A percentile compares a stretch with the other conserved stretches of the same genome.
Conservation (phyloP, 805 yeast species). For the Sporopachydermia lactativora region DNA sequence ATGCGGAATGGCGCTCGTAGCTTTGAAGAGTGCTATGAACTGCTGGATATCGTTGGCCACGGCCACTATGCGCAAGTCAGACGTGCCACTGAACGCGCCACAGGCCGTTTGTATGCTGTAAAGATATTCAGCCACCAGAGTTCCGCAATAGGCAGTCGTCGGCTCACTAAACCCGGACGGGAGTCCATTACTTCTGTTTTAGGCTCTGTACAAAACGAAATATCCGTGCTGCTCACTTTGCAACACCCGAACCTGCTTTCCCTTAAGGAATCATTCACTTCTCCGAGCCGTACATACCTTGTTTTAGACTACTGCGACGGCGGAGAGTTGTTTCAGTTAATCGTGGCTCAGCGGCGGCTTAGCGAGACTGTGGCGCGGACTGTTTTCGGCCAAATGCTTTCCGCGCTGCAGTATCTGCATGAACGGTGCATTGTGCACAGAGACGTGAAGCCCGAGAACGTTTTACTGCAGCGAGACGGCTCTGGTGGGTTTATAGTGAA, state of each 20-base stretch:
- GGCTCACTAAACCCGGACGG: background rate
- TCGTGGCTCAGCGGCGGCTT: conserved; percentile 47
- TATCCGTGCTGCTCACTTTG: conserved; percentile 47
- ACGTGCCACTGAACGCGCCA: conserved; percentile 42
- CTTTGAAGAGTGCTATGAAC: conserved; percentile 36
- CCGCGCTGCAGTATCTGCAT: conserved; percentile 23
- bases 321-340: conserved; percentile 65
- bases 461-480: conserved; percentile 27
- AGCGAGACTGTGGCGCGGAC: conserved; percentile 49
- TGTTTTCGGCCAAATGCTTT: conserved; percentile 38
- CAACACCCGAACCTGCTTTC: conserved; percentile 61
- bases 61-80: conserved; percentile 79
- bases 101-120: conserved; percentile 55
- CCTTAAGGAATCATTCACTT: conserved; percentile 40
- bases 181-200: background rate
- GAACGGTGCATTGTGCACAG: conserved; percentile 28
- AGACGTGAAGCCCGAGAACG: conserved; percentile 34
- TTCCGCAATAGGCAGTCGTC: too few species aligned
- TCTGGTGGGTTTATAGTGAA: conserved; percentile 55
- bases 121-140: conserved; percentile 53
- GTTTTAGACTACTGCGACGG: conserved; percentile 62
- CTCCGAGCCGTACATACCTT: conserved; percentile 33
- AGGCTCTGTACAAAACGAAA: conserved; percentile 23
- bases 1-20: conserved; percentile 16
- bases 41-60: conserved; percentile 49